phyloP scores from a whole-genome alignment of 257 asterid genomes.

The Solanum pinnatisectum region DNA sequence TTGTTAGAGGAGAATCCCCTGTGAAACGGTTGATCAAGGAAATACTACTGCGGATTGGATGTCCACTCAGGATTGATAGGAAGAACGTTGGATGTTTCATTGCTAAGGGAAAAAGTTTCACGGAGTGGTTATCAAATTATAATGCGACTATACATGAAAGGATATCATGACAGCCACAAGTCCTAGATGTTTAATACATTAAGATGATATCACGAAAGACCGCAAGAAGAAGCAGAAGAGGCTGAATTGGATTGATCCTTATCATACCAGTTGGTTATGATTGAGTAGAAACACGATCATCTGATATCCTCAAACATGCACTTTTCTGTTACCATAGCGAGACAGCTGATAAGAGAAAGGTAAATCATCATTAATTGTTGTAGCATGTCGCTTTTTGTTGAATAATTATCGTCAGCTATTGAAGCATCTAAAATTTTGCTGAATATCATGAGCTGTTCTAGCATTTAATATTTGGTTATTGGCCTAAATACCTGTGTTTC shows the following conservation, averaged over 20 bases:
- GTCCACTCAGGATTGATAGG: constrained; percentile 76
- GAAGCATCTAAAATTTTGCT: neutral
- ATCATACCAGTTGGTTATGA: neutral
- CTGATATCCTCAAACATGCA: neutral
- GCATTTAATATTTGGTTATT: neutral
- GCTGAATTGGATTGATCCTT: neutral
- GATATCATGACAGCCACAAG: neutral
- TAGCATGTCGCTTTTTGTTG: neutral
- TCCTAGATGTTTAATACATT: neutral
- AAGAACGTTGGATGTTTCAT: constrained; percentile 67
- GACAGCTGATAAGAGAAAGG: neutral
- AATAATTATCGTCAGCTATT: neutral
- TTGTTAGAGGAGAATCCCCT: constrained; percentile 66
- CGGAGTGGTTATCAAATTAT: constrained; percentile 43
- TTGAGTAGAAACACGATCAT: neutral
- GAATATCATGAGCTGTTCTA: neutral
- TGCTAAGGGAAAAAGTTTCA: constrained; percentile 56
- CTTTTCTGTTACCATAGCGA: neutral
- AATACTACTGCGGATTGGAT: constrained; percentile 33
- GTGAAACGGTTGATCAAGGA: constrained; percentile 54
- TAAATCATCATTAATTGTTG: neutral
- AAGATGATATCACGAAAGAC: neutral
- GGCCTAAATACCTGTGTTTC: neutral
- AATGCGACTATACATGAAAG: neutral
- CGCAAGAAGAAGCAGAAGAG: neutral